phyloP scores from a whole-genome alignment of 2,329 filamentous ascomycete species.

The Aureobasidium sp. region DNA sequence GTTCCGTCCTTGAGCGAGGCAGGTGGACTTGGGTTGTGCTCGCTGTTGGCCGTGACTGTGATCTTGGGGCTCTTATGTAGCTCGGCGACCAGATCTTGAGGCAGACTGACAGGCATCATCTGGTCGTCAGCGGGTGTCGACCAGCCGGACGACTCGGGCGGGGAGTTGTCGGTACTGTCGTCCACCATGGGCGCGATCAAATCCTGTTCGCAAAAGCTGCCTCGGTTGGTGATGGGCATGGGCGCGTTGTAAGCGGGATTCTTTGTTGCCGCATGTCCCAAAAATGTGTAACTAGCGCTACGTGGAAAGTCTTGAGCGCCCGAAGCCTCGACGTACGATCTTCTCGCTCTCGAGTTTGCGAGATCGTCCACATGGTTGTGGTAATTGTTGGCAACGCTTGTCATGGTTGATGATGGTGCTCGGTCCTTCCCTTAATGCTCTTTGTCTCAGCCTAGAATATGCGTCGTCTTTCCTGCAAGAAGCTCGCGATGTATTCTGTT shows the following conservation, averaged over 20 bases:
- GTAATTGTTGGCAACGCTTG: constrained; percentile 1
- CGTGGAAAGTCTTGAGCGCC: constrained; percentile 36
- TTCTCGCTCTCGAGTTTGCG: background rate
- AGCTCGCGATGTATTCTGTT: background rate
- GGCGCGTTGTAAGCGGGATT: constrained; percentile 21
- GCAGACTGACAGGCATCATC: constrained; percentile 26
- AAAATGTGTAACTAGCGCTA: constrained; percentile 52
- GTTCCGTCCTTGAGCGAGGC: constrained; percentile 15
- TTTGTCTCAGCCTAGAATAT: background rate
- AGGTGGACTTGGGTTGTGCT: constrained; percentile 19
- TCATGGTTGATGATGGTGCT: constrained; percentile 10
- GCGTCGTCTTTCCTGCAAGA: background rate
- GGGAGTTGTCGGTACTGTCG: constrained; percentile 29
- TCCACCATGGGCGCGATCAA: constrained; percentile 28
- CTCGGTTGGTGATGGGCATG: constrained; percentile 36
- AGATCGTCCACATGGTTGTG: background rate
- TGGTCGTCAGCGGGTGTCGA: constrained; percentile 36
- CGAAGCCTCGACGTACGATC: background rate
- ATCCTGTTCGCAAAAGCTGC: constrained; percentile 45
- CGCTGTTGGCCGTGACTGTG: constrained; percentile 15
- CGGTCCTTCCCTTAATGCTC: background rate
- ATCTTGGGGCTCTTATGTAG: constrained; percentile 28
- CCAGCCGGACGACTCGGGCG: constrained; percentile 37
- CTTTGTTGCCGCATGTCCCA: constrained; percentile 35
- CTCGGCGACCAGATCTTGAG: constrained; percentile 26